Evolutionary conservation across 1,139 yeast species (phyloP), one percentile per base, ranked within the genome.

Genomic region (Pichia sp.): DNA sequence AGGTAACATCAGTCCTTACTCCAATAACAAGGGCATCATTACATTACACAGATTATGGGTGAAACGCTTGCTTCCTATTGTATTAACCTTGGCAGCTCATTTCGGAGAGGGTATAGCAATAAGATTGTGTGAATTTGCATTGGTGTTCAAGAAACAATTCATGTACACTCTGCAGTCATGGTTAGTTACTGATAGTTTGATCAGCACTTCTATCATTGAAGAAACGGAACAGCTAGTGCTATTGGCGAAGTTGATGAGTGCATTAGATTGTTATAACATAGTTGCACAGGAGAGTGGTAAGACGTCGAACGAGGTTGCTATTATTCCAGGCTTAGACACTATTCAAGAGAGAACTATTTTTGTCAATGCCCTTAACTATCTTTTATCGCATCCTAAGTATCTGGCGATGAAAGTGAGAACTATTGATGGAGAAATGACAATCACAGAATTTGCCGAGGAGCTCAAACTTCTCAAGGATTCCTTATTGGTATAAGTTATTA

Each of bases 331-430:
- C 0, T 58, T 81, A 32, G 86, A 80, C 38, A 66, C 72, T 1
- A 68, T 64, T 29, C 63, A 67, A 17, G 80, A 75, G 40, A 63
- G 82, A 43, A 71, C 67, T 16, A 74, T 72, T 21, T 68, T 86
- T 46, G 62, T 66, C 15, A 74, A 69, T 34, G 71, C 79, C 16
- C 59, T 86, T 44, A 77, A 73, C 37, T 81, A 85, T 49, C 66
- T 87, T 36, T 65, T 86, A 44, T 79, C 88, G 29, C 96, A 88
- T 58, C 95, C 95, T 13, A 85, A 85, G 55, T 87, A 77, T 46
- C 63, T 88, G 43, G 72, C 83, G 6, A 73, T 93, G 6, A 44
- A 42, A 19, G 35, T 44, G 14, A 34, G 44, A 27, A 32, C 37
- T 21, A 27, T 32, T 17, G 37, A 38, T 17, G 42, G 33, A 19